Percentiles rank a stretch among this genome's conserved stretches.
phyloP scores from a whole-genome alignment of 179 eudicot species.

The Gypsophila paniculata region DNA sequence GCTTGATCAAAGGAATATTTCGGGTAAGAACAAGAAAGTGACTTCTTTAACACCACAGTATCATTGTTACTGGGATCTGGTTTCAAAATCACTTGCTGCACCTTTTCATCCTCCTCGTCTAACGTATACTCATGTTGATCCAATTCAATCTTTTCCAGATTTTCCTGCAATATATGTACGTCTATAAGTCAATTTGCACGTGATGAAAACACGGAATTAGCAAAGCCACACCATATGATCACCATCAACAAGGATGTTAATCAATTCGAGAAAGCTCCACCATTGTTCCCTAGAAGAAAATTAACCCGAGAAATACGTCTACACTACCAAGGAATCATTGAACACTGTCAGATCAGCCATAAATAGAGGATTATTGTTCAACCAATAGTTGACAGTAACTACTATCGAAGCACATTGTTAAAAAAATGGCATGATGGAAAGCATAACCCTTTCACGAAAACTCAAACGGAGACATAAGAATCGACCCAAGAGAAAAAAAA shows the following conservation, averaged over 20 bases:
- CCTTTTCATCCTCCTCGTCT: slow-evolving; percentile 75
- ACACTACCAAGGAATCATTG: no score
- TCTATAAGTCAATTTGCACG: slow-evolving; percentile 7
- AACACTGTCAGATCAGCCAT: no score
- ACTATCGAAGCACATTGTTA: no score
- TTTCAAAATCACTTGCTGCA: slow-evolving; percentile 67
- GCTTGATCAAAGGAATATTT: slow-evolving; percentile 66
- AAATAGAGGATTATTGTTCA: no score
- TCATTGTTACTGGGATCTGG: slow-evolving; percentile 52
- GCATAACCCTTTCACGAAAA: no score
- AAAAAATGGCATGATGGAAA: no score
- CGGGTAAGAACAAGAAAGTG: slow-evolving; percentile 69
- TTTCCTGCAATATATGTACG: slow-evolving; percentile 48
- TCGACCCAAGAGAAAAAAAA: no score
- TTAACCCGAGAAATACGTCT: background rate
- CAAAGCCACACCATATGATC: background rate
- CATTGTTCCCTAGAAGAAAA: background rate
- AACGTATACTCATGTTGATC: slow-evolving; percentile 84
- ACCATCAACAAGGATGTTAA: background rate
- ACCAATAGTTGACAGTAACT: no score
- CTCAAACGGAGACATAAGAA: no score
- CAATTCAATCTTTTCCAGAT: slow-evolving; percentile 56
- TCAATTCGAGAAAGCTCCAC: background rate
- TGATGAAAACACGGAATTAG: background rate
- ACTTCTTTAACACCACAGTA: slow-evolving; percentile 53